These are phyloP conservation scores for Chenopodium formosanum DNA, from an alignment of 148 eudicot species.

Conservation along the genomic window DNA sequence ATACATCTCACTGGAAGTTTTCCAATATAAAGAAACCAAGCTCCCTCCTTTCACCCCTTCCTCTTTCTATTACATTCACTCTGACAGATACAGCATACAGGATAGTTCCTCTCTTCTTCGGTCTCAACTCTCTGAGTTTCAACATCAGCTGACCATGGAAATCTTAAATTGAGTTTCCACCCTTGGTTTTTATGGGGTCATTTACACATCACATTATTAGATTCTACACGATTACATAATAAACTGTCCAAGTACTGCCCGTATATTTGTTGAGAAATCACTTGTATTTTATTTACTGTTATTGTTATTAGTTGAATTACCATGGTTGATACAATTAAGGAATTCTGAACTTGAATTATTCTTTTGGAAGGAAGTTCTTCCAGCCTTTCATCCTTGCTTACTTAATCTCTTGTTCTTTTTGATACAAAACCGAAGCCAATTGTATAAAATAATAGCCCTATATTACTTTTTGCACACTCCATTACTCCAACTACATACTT, in stretches of 20 bases:
- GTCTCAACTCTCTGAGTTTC: slow-evolving; percentile 1
- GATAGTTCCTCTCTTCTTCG: not conserved
- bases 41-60: slow-evolving; percentile 7
- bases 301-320: slow-evolving; percentile 13
- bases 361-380: not conserved
- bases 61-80: slow-evolving; percentile 4
- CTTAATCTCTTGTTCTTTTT: too few relatives aligned
- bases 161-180: slow-evolving; percentile 17
- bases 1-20: slow-evolving; percentile 72
- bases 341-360: not conserved
- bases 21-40: slow-evolving; percentile 44
- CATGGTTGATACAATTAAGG: not conserved
- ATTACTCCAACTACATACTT: too few relatives aligned
- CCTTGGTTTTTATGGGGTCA: slow-evolving; percentile 26
- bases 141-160: slow-evolving; percentile 25
- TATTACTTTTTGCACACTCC: too few relatives aligned
- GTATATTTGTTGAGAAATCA: slow-evolving; percentile 1
- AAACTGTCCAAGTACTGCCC: slow-evolving; percentile 8
- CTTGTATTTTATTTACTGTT: not conserved
- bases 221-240: slow-evolving; percentile 8
- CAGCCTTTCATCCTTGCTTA: too few relatives aligned
- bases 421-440: too few relatives aligned
- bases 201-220: slow-evolving; percentile 8
- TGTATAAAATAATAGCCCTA: too few relatives aligned
- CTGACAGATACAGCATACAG: slow-evolving; percentile 10